Conservation (phyloP, 108 stramenopile species). For the Nannochloropsis gaditana region DNA sequence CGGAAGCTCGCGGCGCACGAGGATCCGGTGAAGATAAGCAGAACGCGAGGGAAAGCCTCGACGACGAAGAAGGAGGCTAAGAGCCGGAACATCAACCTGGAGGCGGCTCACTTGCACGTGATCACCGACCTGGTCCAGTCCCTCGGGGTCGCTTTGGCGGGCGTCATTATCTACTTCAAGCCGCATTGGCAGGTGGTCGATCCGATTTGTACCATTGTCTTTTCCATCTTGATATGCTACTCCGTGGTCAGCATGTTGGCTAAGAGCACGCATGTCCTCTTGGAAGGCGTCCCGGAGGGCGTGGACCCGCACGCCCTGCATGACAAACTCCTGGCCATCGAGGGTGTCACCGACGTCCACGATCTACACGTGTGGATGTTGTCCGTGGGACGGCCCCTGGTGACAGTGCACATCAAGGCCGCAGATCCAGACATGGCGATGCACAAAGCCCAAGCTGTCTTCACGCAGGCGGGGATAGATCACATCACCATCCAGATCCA, state of each 20-base stretch:
- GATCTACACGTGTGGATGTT: slow-evolving; percentile 42
- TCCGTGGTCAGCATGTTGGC: slow-evolving; percentile 68
- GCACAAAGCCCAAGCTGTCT: slow-evolving; percentile 27
- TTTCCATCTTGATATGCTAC: slow-evolving; percentile 73
- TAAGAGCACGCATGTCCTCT: slow-evolving; percentile 65
- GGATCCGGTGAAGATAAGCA: slow-evolving; percentile 20
- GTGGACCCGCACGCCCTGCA: slow-evolving; percentile 62
- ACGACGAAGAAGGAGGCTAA: slow-evolving; percentile 23
- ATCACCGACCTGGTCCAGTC: slow-evolving; percentile 84
- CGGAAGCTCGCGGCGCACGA: slow-evolving; percentile 21
- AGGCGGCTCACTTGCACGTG: slow-evolving; percentile 88
- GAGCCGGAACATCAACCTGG: slow-evolving; percentile 69
- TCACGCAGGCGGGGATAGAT: slow-evolving; percentile 29
- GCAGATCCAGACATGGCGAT: slow-evolving; percentile 34
- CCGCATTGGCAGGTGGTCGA: slow-evolving; percentile 61
- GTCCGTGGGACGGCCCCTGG: slow-evolving; percentile 35
- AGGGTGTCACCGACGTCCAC: slow-evolving; percentile 44
- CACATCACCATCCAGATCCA: slow-evolving; percentile 45
- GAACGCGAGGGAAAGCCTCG: background rate
- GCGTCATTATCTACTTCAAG: slow-evolving; percentile 72
- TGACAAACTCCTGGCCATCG: slow-evolving; percentile 11
- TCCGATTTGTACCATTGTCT: slow-evolving; percentile 84
- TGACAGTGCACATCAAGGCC: slow-evolving; percentile 43
- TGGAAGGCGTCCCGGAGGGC: slow-evolving; percentile 79
- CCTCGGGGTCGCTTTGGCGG: slow-evolving; percentile 80